Evolutionary conservation across 2,329 filamentous ascomycete species (phyloP), one percentile per base, ranked within the genome.

Genomic region (Alternaria alternata): DNA sequence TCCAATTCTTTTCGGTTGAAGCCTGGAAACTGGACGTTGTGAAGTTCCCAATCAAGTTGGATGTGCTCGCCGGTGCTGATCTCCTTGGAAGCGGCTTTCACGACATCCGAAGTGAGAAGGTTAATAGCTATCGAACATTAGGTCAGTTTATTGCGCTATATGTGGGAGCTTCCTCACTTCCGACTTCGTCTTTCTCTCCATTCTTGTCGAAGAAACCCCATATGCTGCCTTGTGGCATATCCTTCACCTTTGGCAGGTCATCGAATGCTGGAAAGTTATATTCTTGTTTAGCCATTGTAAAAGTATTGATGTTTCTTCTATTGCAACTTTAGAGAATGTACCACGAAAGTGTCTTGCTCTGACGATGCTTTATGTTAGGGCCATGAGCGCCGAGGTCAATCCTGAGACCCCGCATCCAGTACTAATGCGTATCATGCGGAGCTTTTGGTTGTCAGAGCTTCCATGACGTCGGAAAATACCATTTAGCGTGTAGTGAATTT

Each of bases 1-100:
- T 82, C 74, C 51, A 82, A 83, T 8, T 82, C 81, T 34, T 82
- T 81, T 2, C 86, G 80, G 43, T 82, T 81, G 64, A 87, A 83
- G 61, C 84, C 83, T 1, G 85, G 83, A 64, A 83, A 81, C 58
- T 87, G 84, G 3, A 87, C 75, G 66, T 87, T 87, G 20, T 81
- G 83, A 61, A 88, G 70, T 24, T 85, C 82, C 86, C 86, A 88
- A 26, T 81, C 81, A 39, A 88, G 78, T 9, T 82, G 82, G 24
- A 87, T 81, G 32, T 84, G 79, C 20, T 78, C 77, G 12, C 86
- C 86, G 0, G 81, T 83, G 39, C 77, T 79, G 65, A 88, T 87
- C 65, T 85, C 82, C 5, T 78, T 76, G 5, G 78, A 75, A 3
- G 86, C 85, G 0, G 83, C 80, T 22, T 78, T 76, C 3, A 87